These are phyloP conservation scores for Lantana camara DNA, from an alignment of 257 asterid species.

Conservation along the genomic window DNA sequence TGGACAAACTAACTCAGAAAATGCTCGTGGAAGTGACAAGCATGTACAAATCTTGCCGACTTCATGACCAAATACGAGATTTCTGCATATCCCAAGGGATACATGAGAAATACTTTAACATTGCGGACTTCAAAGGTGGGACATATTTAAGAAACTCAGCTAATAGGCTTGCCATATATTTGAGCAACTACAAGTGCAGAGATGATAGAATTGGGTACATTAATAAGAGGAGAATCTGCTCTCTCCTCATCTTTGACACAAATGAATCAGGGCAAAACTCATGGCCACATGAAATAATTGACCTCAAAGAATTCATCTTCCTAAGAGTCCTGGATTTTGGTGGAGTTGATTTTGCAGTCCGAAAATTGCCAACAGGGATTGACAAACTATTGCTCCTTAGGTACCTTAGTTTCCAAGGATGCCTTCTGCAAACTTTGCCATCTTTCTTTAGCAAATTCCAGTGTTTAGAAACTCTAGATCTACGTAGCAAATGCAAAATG, in stretches of 20 bases:
- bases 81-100: background rate
- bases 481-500: slow-evolving; percentile 3
- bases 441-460: slow-evolving; percentile 18
- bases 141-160: background rate
- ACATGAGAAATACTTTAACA: background rate
- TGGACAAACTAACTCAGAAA: background rate
- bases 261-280: background rate
- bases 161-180: background rate
- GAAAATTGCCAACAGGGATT: background rate
- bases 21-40: slow-evolving; percentile 10
- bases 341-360: background rate
- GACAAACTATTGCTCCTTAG: slow-evolving; percentile 5
- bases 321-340: slow-evolving; percentile 24
- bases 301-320: background rate
- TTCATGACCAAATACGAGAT: slow-evolving; percentile 19
- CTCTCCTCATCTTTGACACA: slow-evolving; percentile 16
- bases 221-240: background rate
- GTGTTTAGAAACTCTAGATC: slow-evolving; percentile 30
- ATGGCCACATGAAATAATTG: background rate
- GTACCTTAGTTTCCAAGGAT: slow-evolving; percentile 33
- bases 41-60: background rate
- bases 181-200: background rate
- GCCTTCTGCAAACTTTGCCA: slow-evolving; percentile 20
- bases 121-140: background rate
- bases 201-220: background rate